Base-by-base conservation (phyloP, 75 land plant species). In the Ceratopteris richardii region DNA sequence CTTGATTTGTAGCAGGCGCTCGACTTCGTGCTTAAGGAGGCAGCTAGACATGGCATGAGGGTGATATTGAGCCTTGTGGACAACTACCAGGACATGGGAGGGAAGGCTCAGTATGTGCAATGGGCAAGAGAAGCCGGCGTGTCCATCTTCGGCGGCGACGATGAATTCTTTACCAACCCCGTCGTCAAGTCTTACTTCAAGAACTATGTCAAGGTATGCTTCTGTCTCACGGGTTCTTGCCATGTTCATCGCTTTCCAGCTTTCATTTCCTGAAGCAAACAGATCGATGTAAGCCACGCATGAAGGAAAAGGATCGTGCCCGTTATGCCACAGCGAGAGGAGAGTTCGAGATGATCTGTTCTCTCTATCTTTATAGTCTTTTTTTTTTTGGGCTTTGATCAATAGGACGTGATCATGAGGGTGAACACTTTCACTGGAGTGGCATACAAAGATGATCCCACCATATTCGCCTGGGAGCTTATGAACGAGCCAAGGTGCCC, bases 401-500 rank as follows among this genome's bases (percentile, higher is more conserved):
- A 33, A 3, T 75, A 87, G 91, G 58, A 72, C 20, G 73, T 87
- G 43, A 52, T 86, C 40, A 82, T 85, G 22, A 82, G 94, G 61
- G 67, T 69, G 28, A 88, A 88, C 68, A 88, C 51, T 53, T 57
- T 88, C 11, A 85, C 74, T 36, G 77, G 82, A 44, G 68, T 80
- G 29, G 65, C 73, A 27, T 88, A 88, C 72, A 78, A 73, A 56
- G 71, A 86, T 60, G 94, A 88, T 19, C 86, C 94, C 4, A 77
- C 90, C 30, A 56, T 85, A 29, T 72, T 85, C 62, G 72, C 84
- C 19, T 88, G 94, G 94, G 94, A 88, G 71, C 94, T 88, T 40
- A 88, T 88, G 70, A 88, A 88, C 57, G 94, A 88, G 68, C 94
- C 94, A 1, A 76, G 90, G 28, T 81, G 83, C 69, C 62, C 66